Evolutionary conservation across 257 asterid species (phyloP).

Genomic region (Scutellaria baicalensis): DNA sequence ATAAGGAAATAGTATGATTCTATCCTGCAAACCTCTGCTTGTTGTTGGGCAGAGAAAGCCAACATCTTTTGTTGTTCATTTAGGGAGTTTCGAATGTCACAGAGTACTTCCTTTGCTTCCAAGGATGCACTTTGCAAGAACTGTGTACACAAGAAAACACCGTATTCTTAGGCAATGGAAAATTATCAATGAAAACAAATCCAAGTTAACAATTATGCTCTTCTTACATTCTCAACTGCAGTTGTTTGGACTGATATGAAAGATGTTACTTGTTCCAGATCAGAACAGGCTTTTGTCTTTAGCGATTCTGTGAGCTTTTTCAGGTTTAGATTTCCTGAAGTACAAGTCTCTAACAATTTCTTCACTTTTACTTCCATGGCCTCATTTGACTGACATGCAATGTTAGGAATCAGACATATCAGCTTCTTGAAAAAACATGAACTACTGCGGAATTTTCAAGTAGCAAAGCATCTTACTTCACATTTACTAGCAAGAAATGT

Average conservation of each 20-base stretch:
- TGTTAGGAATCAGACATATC: constrained; percentile 3
- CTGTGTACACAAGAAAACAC: constrained; percentile 25
- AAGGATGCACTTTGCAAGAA: constrained; percentile 37
- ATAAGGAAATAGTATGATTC: background rate
- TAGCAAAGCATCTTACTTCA: constrained; percentile 36
- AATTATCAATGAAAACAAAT: background rate
- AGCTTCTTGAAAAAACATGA: constrained; percentile 11
- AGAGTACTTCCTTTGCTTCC: constrained; percentile 59
- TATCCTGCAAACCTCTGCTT: constrained; percentile 49
- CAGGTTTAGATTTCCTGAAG: constrained; percentile 42
- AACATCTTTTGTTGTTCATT: constrained; percentile 46
- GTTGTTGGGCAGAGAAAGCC: constrained; percentile 61
- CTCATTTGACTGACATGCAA: constrained; percentile 38
- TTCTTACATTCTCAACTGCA: constrained; percentile 53
- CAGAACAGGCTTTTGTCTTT: constrained; percentile 49
- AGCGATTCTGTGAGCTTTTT: constrained; percentile 36
- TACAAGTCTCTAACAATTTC: constrained; percentile 44
- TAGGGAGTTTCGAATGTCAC: constrained; percentile 47
- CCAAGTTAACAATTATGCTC: background rate
- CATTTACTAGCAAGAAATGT: constrained; percentile 56
- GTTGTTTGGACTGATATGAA: constrained; percentile 39
- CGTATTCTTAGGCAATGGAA: background rate
- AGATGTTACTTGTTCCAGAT: constrained; percentile 49
- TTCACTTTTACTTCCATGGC: constrained; percentile 54
- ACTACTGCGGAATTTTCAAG: background rate